phyloP scores from a whole-genome alignment of 2,329 filamentous ascomycete species.

The Trichoderma koningii region DNA sequence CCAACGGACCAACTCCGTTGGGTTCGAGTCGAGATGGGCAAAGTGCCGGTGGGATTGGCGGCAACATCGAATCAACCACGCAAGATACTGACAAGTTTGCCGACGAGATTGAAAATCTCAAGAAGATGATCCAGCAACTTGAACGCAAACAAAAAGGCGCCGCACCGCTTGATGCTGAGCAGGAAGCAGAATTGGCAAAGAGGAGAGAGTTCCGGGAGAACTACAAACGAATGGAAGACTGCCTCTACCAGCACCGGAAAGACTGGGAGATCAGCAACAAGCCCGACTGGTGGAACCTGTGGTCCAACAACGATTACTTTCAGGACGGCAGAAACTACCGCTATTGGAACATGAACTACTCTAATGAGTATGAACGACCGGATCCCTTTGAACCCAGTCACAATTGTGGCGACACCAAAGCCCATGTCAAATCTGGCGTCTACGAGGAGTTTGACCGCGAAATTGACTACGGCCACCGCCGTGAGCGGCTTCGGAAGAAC shows the following conservation, averaged over 20 bases:
- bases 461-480: conserved; percentile 22
- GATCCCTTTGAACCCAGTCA: conserved; percentile 2
- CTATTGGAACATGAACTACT: not conserved
- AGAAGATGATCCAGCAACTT: not conserved
- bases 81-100: not conserved
- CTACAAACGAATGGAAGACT: conserved; percentile 14
- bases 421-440: not conserved
- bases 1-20: not conserved
- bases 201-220: not conserved
- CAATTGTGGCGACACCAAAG: not conserved
- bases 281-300: not conserved
- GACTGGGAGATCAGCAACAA: not conserved
- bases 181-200: not conserved
- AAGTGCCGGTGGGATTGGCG: not conserved
- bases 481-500: conserved; percentile 23
- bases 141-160: not conserved
- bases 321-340: not conserved
- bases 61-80: not conserved
- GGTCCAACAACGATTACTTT: not conserved
- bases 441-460: conserved; percentile 7
- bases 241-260: conserved; percentile 13
- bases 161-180: not conserved
- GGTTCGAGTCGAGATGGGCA: not conserved
- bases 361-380: not conserved
- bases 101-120: not conserved